Conservation (phyloP, 306 rosid genomes). For the Prunus kanzakura region DNA sequence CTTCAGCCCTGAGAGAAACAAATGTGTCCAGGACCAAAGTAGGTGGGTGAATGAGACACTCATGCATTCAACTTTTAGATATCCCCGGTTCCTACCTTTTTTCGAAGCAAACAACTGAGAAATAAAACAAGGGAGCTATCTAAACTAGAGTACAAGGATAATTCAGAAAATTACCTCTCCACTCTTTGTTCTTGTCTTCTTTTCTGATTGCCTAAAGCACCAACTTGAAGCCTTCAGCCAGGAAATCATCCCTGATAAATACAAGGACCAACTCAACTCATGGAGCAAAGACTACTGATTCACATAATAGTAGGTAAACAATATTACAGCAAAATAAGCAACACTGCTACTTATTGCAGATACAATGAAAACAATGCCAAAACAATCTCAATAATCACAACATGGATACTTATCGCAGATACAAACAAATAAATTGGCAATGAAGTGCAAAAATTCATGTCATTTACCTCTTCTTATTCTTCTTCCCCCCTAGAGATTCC, state of each 20-base stretch:
- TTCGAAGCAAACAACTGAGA: not conserved
- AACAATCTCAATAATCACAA: not conserved
- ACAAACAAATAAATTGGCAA: not conserved
- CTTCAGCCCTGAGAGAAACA: not conserved
- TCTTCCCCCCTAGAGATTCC: constrained; percentile 13
- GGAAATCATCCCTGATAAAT: constrained; percentile 32
- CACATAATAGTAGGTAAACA: not conserved
- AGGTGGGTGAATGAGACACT: not conserved
- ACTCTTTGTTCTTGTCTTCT: not conserved
- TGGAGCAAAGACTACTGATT: not conserved
- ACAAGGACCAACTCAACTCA: constrained; percentile 15
- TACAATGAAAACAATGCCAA: not conserved
- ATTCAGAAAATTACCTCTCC: not conserved
- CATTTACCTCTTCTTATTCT: constrained; percentile 43
- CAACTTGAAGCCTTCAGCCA: constrained; percentile 46
- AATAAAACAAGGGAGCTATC: not conserved
- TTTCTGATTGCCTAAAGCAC: constrained; percentile 21
- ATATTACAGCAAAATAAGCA: not conserved
- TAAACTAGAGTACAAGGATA: not conserved
- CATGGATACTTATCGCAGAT: not conserved
- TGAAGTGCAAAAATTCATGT: not conserved
- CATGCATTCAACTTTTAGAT: not conserved
- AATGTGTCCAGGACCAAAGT: not conserved
- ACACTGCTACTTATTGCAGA: not conserved
- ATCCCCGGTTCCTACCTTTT: not conserved